Percentiles rank a stretch among this genome's conserved stretches.
These are phyloP conservation scores for Exophiala sp. DNA, from an alignment of 2,329 filamentous ascomycete species.

Conservation along the genomic window DNA sequence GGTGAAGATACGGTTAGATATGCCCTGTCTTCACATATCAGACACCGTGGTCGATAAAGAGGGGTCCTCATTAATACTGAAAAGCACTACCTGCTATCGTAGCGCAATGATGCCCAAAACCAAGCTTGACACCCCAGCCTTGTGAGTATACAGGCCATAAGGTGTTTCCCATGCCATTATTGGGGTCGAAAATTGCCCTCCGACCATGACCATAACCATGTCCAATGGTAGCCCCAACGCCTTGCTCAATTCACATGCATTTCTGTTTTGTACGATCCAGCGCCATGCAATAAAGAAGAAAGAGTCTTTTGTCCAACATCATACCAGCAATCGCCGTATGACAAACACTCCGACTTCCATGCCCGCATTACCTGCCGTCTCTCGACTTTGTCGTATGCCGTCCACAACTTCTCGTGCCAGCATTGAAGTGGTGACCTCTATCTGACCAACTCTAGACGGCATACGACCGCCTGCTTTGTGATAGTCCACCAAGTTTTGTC, in stretches of 20 bases:
- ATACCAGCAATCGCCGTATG: constrained; percentile 37
- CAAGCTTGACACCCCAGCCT: no score
- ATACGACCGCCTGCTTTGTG: constrained; percentile 32
- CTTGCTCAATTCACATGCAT: background rate
- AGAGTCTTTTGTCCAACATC: constrained; percentile 5
- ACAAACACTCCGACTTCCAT: constrained; percentile 50
- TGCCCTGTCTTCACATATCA: no score
- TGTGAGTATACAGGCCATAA: no score
- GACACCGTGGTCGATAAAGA: no score
- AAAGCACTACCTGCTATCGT: no score
- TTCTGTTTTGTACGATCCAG: background rate
- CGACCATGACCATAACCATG: no score
- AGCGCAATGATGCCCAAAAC: no score
- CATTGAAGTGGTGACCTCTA: constrained; percentile 52
- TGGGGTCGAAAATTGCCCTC: no score
- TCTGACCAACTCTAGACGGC: constrained; percentile 34
- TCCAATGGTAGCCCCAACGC: background rate
- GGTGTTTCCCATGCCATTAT: no score
- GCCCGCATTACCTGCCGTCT: constrained; percentile 38
- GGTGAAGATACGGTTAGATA: no score
- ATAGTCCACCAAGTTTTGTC: constrained; percentile 35
- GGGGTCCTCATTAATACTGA: no score
- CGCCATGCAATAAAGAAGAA: constrained; percentile 1
- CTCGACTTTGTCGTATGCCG: constrained; percentile 50
- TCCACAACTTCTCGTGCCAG: constrained; percentile 59